A percentile compares a stretch with the other conserved stretches of the same genome.
These are phyloP conservation scores for Candida endomychidarum DNA, from an alignment of 805 yeast genomes.

Conservation along the genomic window DNA sequence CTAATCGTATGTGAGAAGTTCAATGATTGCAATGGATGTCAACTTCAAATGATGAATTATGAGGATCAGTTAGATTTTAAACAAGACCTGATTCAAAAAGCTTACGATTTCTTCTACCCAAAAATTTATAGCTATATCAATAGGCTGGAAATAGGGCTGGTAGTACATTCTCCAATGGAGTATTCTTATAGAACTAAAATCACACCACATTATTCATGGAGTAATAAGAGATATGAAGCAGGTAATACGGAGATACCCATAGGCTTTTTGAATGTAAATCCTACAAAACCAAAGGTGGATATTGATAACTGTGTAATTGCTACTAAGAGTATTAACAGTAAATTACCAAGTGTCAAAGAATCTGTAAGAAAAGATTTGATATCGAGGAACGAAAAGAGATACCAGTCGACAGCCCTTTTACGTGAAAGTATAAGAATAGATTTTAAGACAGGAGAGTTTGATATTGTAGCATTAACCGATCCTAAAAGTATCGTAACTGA, in stretches of 20 bases:
- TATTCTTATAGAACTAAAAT: conserved; percentile 40
- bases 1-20: conserved; percentile 36
- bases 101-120: conserved; percentile 37
- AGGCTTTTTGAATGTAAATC: conserved; percentile 31
- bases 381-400: neutral
- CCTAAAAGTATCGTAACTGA: conserved; percentile 33
- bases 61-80: conserved; percentile 39
- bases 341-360: conserved; percentile 18
- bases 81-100: conserved; percentile 28
- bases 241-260: conserved; percentile 13
- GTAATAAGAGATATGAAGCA: conserved; percentile 13
- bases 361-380: conserved; percentile 11
- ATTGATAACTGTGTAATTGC: conserved; percentile 40
- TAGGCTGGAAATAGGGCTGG: conserved; percentile 22
- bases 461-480: conserved; percentile 25
- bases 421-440: conserved; percentile 35
- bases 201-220: conserved; percentile 37
- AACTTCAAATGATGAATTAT: conserved; percentile 41
- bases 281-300: conserved; percentile 28
- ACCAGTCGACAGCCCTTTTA: conserved; percentile 21
- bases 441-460: conserved; percentile 29
- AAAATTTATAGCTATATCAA: conserved; percentile 13
- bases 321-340: conserved; percentile 28
- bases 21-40: conserved; percentile 41
- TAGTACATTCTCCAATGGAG: conserved; percentile 37